A percentile compares a stretch with the other conserved stretches of the same genome.
phyloP scores from a whole-genome alignment of 495 filamentous ascomycete species.

The Aspergillus ellipticus region DNA sequence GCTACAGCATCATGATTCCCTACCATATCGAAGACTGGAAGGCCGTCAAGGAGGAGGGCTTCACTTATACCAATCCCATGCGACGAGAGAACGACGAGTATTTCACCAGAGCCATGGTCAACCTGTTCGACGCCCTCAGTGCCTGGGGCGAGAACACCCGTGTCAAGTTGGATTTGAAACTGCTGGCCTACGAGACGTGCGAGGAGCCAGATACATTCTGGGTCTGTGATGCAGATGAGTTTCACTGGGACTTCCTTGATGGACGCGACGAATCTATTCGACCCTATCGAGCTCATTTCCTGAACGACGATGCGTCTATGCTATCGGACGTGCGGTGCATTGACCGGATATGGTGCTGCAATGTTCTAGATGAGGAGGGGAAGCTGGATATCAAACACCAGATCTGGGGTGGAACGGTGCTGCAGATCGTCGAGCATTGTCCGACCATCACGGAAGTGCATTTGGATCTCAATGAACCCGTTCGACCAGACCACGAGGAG shows the following conservation, averaged over 20 bases:
- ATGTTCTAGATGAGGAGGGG: background rate
- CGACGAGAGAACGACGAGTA: background rate
- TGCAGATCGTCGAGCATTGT: background rate
- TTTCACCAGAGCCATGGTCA: background rate
- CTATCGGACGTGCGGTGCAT: background rate
- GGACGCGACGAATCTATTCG: background rate
- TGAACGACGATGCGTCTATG: background rate
- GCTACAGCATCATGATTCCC: background rate
- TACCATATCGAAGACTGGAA: background rate
- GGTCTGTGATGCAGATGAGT: background rate
- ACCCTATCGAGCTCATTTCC: background rate
- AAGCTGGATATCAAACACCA: background rate
- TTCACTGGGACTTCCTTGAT: background rate
- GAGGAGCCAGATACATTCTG: background rate
- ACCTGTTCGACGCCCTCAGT: background rate
- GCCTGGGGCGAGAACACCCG: background rate
- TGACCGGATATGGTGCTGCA: background rate
- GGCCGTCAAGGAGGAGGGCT: background rate
- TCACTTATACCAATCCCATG: background rate
- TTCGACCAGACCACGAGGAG: constrained; percentile 2
- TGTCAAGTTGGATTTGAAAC: background rate
- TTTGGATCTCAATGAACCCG: background rate
- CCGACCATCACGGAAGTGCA: background rate
- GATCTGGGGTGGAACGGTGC: background rate
- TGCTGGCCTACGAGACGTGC: background rate